Percentiles rank a stretch among this genome's conserved stretches.
Conservation (phyloP, 805 yeast genomes). For the Clavispora fructus region DNA sequence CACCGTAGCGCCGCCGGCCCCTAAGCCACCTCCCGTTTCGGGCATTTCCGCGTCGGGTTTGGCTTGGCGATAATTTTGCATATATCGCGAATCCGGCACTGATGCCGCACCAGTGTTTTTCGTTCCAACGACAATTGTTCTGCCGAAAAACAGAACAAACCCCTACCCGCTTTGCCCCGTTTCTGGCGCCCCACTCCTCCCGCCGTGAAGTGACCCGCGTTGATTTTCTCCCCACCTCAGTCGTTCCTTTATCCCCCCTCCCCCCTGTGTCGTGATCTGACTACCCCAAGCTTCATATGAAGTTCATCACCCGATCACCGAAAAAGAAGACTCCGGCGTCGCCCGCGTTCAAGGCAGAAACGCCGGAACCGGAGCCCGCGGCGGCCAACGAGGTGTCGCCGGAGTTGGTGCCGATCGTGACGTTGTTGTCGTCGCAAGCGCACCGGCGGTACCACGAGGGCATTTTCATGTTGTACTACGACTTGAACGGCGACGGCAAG, state of each 20-base stretch:
- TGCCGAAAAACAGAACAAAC: too few species aligned
- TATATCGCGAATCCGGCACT: too few species aligned
- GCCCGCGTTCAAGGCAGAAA: neutral
- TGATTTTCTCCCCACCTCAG: neutral
- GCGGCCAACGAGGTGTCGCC: constrained; percentile 31
- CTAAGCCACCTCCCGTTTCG: too few species aligned
- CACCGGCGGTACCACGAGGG: constrained; percentile 77
- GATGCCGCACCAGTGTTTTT: too few species aligned
- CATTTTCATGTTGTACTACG: constrained; percentile 66
- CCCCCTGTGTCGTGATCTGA: neutral
- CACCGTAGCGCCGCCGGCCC: too few species aligned
- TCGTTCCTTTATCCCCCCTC: neutral
- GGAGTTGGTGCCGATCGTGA: constrained; percentile 64
- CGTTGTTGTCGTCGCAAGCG: constrained; percentile 65
- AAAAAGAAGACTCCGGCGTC: constrained; percentile 1
- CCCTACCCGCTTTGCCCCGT: too few species aligned
- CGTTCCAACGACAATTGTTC: neutral
- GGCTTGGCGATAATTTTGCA: too few species aligned
- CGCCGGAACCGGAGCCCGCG: constrained; percentile 6
- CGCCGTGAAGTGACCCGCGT: too few species aligned
- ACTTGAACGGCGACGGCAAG: constrained; percentile 75
- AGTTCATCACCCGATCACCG: constrained; percentile 6
- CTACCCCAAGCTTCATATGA: neutral
- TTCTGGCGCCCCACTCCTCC: too few species aligned
- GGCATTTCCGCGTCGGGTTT: too few species aligned